Evolutionary conservation across 2,329 filamentous ascomycete genomes (phyloP).

Genomic region (Albophoma yamanashiensis): DNA sequence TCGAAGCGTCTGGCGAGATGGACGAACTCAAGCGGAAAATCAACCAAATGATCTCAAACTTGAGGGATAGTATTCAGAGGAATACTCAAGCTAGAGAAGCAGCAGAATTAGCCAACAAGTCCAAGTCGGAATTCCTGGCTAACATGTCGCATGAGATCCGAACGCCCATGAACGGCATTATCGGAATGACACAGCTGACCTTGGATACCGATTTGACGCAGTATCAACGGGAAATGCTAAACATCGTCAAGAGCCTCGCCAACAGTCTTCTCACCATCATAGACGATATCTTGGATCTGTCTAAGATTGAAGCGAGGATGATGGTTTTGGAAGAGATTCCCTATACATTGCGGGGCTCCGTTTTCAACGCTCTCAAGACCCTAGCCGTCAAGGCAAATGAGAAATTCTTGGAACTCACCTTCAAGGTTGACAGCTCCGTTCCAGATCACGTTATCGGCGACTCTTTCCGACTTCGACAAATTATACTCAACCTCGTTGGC

Average conservation of each 20-base stretch:
- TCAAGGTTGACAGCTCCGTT: conserved; percentile 85
- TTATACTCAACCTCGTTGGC: conserved; percentile 92
- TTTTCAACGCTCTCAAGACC: conserved; percentile 95
- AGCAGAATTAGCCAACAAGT: conserved; percentile 93
- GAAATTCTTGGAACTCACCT: conserved; percentile 84
- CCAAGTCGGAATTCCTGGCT: conserved; percentile 94
- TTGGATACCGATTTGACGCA: conserved; percentile 90
- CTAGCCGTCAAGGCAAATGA: conserved; percentile 96
- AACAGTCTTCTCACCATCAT: conserved; percentile 96
- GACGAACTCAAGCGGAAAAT: conserved; percentile 98
- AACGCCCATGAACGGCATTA: conserved; percentile 96
- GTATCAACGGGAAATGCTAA: conserved; percentile 96
- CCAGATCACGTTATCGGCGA: conserved; percentile 94
- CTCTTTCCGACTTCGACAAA: conserved; percentile 90
- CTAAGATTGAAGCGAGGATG: conserved; percentile 83
- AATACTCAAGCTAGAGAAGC: conserved; percentile 94
- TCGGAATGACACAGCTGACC: conserved; percentile 94
- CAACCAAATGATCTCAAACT: conserved; percentile 96
- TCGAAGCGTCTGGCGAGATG: conserved; percentile 97
- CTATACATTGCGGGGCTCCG: conserved; percentile 85
- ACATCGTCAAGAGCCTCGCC: conserved; percentile 92
- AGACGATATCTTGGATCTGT: conserved; percentile 67
- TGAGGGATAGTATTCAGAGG: conserved; percentile 90
- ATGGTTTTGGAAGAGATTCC: conserved; percentile 99
- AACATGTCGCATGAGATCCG: conserved; percentile 99